phyloP scores from a whole-genome alignment of 345 rosid genomes.

The Atalantia buxifolia region DNA sequence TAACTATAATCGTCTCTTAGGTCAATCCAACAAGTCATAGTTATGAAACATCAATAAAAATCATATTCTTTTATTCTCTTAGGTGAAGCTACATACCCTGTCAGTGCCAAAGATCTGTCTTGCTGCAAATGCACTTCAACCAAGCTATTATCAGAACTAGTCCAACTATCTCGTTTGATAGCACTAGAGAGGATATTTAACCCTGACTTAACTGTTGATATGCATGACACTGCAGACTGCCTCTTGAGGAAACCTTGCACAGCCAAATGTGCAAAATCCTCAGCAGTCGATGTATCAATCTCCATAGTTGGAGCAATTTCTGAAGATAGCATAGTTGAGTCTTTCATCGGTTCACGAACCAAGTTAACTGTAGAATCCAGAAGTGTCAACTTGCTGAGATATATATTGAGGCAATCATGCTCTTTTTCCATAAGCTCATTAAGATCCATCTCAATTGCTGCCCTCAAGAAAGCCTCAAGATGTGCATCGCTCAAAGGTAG shows the following conservation, averaged over 20 bases:
- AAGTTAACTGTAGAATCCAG: constrained; percentile 13
- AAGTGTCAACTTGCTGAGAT: constrained; percentile 34
- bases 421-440: constrained; percentile 21
- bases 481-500: constrained; percentile 63
- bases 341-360: constrained; percentile 10
- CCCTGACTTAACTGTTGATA: constrained; percentile 39
- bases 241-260: constrained; percentile 41
- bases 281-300: constrained; percentile 11
- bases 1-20: neutral
- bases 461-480: constrained; percentile 57
- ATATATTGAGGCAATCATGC: constrained; percentile 23
- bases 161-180: constrained; percentile 12
- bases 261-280: constrained; percentile 33
- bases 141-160: constrained; percentile 21
- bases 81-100: constrained; percentile 27
- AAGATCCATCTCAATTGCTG: constrained; percentile 53
- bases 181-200: constrained; percentile 43
- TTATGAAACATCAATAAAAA: neutral
- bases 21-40: neutral
- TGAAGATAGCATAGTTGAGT: neutral
- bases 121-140: constrained; percentile 19
- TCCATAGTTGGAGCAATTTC: constrained; percentile 3
- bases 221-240: constrained; percentile 52
- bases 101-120: constrained; percentile 18
- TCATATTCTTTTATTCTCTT: neutral